Evolutionary conservation across 176 grass and related monocot species (phyloP), one percentile per base, ranked within the genome.

Genomic region (Carex littledalei): DNA sequence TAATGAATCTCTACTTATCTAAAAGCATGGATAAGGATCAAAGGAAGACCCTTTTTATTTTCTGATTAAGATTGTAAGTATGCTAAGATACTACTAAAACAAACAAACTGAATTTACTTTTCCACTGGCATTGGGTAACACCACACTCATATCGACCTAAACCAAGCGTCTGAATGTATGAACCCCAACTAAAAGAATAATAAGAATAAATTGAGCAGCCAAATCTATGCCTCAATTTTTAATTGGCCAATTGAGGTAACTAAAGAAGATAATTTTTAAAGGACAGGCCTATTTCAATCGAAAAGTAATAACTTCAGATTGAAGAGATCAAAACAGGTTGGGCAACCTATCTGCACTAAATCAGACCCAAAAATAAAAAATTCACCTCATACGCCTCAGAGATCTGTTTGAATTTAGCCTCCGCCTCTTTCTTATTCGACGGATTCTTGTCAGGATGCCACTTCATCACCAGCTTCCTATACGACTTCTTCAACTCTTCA

Each of bases 381-480:
- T 0, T 16, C 83, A 92, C 92, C 87, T 97, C 90, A 81, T 98
- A 99, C 3, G 96, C 96, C 61, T 92, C 91, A 39, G 96, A 94
- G 91, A 99, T 99, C 91, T 99, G 87, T 87, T 99, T 99, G 90
- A 99, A 98, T 85, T 92, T 98, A 57, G 96, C 91, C 84, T 98
- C 96, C 3, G 96, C 96, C 50, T 98, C 93, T 85, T 90, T 93
- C 87, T 98, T 99, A 57, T 61, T 89, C 77, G 89, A 92, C 63
- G 96, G 86, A 82, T 99, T 99, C 93, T 99, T 99, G 79, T 97
- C 94, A 0, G 96, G 96, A 86, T 99, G 96, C 96, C 96, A 98
- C n/a, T 84, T 88, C 96, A 98, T 98, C 86, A 93, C 95, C 66
- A 98, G 88, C 85, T 92, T 95, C 67, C 90, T 87, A 70, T 98